Evolutionary conservation across 140 eudicot genomes (phyloP), one percentile per base, ranked within the genome.

Genomic region (Eryngium alpinum): DNA sequence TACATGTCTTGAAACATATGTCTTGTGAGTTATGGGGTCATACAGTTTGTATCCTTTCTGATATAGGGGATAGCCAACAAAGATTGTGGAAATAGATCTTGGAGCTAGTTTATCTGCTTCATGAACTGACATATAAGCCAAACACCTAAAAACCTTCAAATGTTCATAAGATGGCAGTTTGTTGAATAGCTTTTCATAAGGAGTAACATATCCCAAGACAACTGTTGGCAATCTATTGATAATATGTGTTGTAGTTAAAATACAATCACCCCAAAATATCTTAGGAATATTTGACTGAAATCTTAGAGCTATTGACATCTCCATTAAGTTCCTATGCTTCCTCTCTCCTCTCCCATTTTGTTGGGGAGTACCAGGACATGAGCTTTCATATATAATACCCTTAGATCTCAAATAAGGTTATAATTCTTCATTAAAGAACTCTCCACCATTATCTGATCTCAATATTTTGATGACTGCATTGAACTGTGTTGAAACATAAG

Each of bases 321-420:
- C 69, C 5, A 78, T 1, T 1, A 78, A 9, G 12, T 78, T 72
- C 24, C 72, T 78, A 33, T 78, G 81, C 11, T 78, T 78, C 16
- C 73, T 78, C 38, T 78, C 81, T 5, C 21, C 71, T 5, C 18
- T 25, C 14, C 72, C 81, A 78, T 78, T 78, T 78, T 78, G 81
- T 56, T 49, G 77, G 1, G 50, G 83, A 5, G 76, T 80, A 9
- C 49, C 43, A 0, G 46, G 4, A 49, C 67, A 80, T 14, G 63
- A 10, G 2, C 17, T 66, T 21, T 80, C 65, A 25, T 80, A 67
- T 12, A 63, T 16, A 0, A 69, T 49, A 0, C 77, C 60, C 10
- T 38, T 21, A 16, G 33, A 38, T 0, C 9, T 0, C 19, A 49
- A 15, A 13, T 12, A 80, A 33, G 5, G n/a, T 25, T 3, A 22